A percentile compares a stretch with the other conserved stretches of the same genome.
Evolutionary conservation across 441 rosid species (phyloP).

Genomic region (Macaranga tanarius): DNA sequence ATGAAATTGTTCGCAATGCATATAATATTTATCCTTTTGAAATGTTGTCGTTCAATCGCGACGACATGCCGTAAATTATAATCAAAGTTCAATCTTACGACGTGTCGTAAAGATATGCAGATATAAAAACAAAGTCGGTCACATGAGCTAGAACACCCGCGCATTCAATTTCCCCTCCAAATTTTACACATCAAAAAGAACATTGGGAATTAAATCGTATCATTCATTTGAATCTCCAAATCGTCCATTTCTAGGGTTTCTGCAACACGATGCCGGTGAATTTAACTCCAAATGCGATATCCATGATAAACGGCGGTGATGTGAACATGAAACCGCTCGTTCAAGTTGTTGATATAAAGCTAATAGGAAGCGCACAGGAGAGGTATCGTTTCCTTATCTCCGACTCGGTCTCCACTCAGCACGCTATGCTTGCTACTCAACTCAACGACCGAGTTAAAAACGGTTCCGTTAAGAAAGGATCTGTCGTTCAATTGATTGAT

Average conservation of each 20-base stretch:
- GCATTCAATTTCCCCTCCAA: neutral
- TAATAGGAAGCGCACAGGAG: conserved; percentile 57
- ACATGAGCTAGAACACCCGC: no score
- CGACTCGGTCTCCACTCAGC: conserved; percentile 59
- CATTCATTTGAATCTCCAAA: no score
- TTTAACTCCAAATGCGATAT: conserved; percentile 63
- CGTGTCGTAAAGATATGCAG: no score
- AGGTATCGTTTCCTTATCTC: conserved; percentile 67
- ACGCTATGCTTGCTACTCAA: conserved; percentile 78
- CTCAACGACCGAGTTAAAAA: conserved; percentile 68
- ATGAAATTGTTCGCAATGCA: no score
- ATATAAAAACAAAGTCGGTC: no score
- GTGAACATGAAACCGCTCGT: conserved; percentile 74
- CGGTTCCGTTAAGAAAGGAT: conserved; percentile 58
- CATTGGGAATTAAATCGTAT: no score
- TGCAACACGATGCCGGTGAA: conserved; percentile 52
- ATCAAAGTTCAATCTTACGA: no score
- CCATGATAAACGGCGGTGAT: conserved; percentile 63
- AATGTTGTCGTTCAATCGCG: no score
- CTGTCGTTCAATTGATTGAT: conserved; percentile 75
- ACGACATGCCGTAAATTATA: no score
- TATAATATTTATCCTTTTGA: no score
- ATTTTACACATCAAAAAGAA: no score
- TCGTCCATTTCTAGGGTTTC: conserved; percentile 1
- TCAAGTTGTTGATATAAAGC: conserved; percentile 69